These are phyloP conservation scores for Geranium rotundifolium DNA, from an alignment of 345 rosid genomes.

Conservation along the genomic window DNA sequence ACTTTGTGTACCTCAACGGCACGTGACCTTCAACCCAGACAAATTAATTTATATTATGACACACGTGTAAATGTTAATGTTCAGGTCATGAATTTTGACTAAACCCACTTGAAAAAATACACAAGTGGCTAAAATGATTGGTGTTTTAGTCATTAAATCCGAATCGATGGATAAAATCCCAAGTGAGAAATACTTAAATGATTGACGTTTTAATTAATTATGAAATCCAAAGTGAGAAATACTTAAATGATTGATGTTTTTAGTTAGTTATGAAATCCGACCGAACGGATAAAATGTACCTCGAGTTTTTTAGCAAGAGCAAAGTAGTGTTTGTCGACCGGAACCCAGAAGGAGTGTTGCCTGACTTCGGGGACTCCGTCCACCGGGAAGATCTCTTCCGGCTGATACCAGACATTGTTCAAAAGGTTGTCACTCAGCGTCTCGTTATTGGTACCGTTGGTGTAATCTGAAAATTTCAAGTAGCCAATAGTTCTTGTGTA, in stretches of 20 bases:
- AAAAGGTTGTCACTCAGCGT: constrained; percentile 27
- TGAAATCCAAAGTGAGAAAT: background rate
- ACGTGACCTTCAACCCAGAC: too few species aligned
- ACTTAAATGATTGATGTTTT: background rate
- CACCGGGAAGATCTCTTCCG: constrained; percentile 60
- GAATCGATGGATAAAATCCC: background rate
- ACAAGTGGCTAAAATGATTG: background rate
- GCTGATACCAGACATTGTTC: constrained; percentile 65
- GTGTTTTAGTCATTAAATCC: background rate
- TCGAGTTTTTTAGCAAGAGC: constrained; percentile 27
- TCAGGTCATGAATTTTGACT: too few species aligned
- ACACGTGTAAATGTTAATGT: too few species aligned
- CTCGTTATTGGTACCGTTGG: constrained; percentile 4
- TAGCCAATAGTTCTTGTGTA: constrained; percentile 53
- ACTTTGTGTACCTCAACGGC: too few species aligned
- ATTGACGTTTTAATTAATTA: background rate
- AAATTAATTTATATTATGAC: too few species aligned
- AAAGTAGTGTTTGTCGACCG: constrained; percentile 38
- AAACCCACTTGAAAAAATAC: too few species aligned
- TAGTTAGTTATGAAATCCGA: background rate
- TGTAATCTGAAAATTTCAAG: constrained; percentile 30
- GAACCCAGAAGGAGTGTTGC: constrained; percentile 54
- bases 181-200: background rate
- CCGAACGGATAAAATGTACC: constrained; percentile 16
- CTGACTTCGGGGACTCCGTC: constrained; percentile 59